Evolutionary conservation across 148 eudicot species (phyloP).

Genomic region (Suaeda aralocaspica): DNA sequence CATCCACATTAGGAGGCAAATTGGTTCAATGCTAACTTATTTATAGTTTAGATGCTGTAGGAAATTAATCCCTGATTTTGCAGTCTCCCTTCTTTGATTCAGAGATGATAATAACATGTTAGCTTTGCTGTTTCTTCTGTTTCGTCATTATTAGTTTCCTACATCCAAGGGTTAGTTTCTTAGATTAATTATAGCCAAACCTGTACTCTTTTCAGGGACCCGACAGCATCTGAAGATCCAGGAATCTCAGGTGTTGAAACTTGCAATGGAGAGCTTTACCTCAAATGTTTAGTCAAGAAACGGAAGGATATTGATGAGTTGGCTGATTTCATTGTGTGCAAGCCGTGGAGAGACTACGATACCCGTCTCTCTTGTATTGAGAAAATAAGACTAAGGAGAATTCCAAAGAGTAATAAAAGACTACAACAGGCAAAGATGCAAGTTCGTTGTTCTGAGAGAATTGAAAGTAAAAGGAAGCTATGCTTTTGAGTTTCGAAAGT

Average conservation of each 20-base stretch:
- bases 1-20: no score
- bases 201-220: conserved; percentile 17
- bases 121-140: no score
- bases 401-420: conserved; percentile 35
- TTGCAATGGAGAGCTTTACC: conserved; percentile 49
- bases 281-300: conserved; percentile 25
- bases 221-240: conserved; percentile 10
- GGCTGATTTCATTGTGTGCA: conserved; percentile 62
- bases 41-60: no score
- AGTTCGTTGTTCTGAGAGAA: conserved; percentile 25
- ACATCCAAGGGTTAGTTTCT: no score
- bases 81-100: no score
- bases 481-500: not conserved
- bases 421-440: conserved; percentile 47
- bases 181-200: no score
- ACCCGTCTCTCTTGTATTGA: conserved; percentile 47
- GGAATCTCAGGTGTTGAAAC: conserved; percentile 45
- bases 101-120: no score
- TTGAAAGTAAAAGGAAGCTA: not conserved
- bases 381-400: conserved; percentile 28
- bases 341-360: conserved; percentile 55
- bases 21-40: no score
- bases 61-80: no score
- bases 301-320: conserved; percentile 42
- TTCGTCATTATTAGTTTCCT: no score